Conservation (phyloP, 805 yeast genomes). For the Candida maltosa region DNA sequence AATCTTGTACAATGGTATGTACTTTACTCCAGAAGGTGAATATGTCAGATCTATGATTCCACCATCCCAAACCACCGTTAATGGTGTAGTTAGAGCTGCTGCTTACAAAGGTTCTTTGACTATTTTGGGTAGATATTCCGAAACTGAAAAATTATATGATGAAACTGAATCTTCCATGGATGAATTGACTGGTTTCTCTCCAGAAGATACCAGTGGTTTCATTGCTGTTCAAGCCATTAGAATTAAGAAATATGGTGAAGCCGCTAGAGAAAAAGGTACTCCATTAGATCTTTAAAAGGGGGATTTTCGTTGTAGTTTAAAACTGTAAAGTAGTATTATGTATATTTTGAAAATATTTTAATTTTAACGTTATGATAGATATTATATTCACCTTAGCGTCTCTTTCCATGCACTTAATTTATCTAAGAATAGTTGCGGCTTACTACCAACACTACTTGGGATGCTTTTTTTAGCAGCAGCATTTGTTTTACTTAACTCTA, state of each 20-base stretch:
- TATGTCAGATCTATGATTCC: constrained; percentile 89
- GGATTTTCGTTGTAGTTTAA: no score
- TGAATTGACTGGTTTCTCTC: constrained; percentile 96
- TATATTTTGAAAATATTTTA: not conserved
- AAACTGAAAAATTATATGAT: constrained; percentile 94
- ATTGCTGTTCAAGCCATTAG: constrained; percentile 97
- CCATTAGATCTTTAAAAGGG: constrained; percentile 42
- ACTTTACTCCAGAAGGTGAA: constrained; percentile 98
- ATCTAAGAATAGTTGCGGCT: constrained; percentile 9
- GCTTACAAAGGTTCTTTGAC: constrained; percentile 86
- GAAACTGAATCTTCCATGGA: constrained; percentile 99
- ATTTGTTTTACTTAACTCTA: constrained; percentile 28
- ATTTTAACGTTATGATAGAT: not conserved
- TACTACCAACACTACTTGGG: constrained; percentile 31
- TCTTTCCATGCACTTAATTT: constrained; percentile 7
- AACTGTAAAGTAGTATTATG: not conserved
- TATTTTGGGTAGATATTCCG: constrained; percentile 90
- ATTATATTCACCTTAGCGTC: not conserved
- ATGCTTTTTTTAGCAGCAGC: constrained; percentile 30
- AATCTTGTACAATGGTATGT: constrained; percentile 93
- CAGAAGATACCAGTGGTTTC: constrained; percentile 95
- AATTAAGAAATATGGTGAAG: constrained; percentile 96
- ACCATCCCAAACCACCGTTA: constrained; percentile 92
- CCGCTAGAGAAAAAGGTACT: constrained; percentile 78
- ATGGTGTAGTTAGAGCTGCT: constrained; percentile 92